These are phyloP conservation scores for Mimosa pudica DNA, from an alignment of 306 rosid genomes.

Conservation along the genomic window DNA sequence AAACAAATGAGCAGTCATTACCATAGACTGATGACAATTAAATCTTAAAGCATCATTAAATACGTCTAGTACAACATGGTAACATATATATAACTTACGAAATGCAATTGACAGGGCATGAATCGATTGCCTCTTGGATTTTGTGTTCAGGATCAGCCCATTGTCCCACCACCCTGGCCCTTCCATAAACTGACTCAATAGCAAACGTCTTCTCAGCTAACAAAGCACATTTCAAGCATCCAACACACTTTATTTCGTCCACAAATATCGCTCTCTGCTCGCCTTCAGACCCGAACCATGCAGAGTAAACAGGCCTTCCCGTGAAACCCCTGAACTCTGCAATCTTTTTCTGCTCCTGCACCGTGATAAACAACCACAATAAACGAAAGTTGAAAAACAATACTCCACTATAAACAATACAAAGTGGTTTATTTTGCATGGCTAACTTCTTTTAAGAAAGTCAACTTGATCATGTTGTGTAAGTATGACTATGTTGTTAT, in stretches of 20 bases:
- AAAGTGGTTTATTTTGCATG: too few species aligned
- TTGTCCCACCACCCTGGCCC: conserved; percentile 93
- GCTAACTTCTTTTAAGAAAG: too few species aligned
- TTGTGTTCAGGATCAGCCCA: conserved; percentile 87
- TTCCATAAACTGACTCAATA: conserved; percentile 84
- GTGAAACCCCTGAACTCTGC: conserved; percentile 81
- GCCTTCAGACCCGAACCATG: conserved; percentile 71
- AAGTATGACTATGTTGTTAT: too few species aligned
- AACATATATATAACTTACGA: conserved; percentile 56
- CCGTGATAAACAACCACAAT: background rate
- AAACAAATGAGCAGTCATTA: too few species aligned
- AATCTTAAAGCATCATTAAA: background rate
- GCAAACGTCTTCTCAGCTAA: conserved; percentile 89
- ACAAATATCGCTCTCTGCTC: conserved; percentile 87
- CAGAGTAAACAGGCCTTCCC: conserved; percentile 84
- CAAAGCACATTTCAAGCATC: conserved; percentile 93
- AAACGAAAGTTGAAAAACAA: too few species aligned
- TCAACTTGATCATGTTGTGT: too few species aligned
- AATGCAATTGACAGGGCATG: conserved; percentile 96
- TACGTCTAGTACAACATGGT: background rate
- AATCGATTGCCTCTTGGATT: conserved; percentile 71
- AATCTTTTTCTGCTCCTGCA: conserved; percentile 80
- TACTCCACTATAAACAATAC: too few species aligned
- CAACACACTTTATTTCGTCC: conserved; percentile 86
- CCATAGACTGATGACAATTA: too few species aligned